Base-by-base conservation (phyloP, 306 rosid genomes). In the Gillenia trifoliata region DNA sequence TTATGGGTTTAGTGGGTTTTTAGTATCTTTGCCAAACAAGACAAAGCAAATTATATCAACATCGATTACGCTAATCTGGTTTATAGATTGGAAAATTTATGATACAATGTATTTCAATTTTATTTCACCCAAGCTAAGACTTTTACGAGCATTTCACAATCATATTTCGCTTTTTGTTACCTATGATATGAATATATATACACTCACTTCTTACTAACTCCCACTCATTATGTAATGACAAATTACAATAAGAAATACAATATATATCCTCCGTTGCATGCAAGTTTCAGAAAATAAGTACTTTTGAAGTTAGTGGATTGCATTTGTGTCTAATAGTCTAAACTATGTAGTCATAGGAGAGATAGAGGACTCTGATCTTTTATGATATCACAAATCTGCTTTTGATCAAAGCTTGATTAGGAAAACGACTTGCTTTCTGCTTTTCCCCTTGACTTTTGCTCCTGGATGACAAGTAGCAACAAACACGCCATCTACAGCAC, bases 371-470 rank as follows among this genome's bases (percentile, higher is more conserved):
- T 45, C 23, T 17, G 54, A 52, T 62, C 72, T 16, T 38, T 61
- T 56, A 8, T 56, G 62, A 56, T 0, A 22, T 23, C 62, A 56
- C 62, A 56, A 55, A 56, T 56, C 30, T 23, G 29, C 63, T 3
- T 63, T 69, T 22, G 13, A 19, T 1, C 36, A 73, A 73, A 38
- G 9, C 4, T 43, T 61, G 54, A 33, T 29, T 40, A 68, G 13
- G 75, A 75, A 70, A 78, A 60, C 11, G 81, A 82, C 38, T 45
- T 17, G 33, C 50, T n/a, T 8, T 38, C 26, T 26, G 7, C 19
- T 57, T 55, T 56, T 19, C 13, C 41, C 20, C 49, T 69, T 64
- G 63, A 55, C 81, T 71, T 84, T 56, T 77, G 66, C 29, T 68
- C 49, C 56, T 7, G 4, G n/a, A 15, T 38, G 8, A 28, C 54